Evolutionary conservation across 371 early-diverging fungal species (phyloP).

Genomic region (Saksenaea oblongispora): DNA sequence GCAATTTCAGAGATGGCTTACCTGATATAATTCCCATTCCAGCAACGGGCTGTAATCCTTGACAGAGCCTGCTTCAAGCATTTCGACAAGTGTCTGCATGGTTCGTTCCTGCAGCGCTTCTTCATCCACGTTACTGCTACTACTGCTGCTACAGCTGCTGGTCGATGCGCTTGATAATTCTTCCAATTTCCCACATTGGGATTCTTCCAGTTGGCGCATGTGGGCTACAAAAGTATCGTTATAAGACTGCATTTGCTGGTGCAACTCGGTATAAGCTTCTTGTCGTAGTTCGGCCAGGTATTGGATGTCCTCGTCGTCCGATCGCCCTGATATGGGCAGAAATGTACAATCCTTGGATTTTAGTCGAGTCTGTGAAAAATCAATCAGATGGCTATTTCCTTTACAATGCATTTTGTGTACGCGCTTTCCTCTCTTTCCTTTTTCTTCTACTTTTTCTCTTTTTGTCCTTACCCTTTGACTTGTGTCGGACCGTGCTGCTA

Average conservation of each 20-base stretch:
- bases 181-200: constrained; percentile 6
- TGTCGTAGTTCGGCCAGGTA: constrained; percentile 14
- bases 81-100: constrained; percentile 10
- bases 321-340: neutral
- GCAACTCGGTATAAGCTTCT: constrained; percentile 21
- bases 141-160: neutral
- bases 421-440: neutral
- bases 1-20: neutral
- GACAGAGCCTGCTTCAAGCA: constrained; percentile 19
- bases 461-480: neutral
- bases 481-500: neutral
- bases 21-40: constrained; percentile 6
- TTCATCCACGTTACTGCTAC: constrained; percentile 2
- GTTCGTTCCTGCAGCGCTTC: constrained; percentile 9
- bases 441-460: neutral
- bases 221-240: constrained; percentile 22
- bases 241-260: constrained; percentile 21
- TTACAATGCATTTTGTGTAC: neutral
- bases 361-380: neutral
- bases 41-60: constrained; percentile 18
- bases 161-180: neutral
- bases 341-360: neutral
- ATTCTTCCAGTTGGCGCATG: constrained; percentile 20
- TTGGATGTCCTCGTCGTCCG: neutral
- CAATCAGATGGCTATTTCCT: neutral